phyloP scores from a whole-genome alignment of 2,329 filamentous ascomycete genomes.

The Penicillium concentricum region DNA sequence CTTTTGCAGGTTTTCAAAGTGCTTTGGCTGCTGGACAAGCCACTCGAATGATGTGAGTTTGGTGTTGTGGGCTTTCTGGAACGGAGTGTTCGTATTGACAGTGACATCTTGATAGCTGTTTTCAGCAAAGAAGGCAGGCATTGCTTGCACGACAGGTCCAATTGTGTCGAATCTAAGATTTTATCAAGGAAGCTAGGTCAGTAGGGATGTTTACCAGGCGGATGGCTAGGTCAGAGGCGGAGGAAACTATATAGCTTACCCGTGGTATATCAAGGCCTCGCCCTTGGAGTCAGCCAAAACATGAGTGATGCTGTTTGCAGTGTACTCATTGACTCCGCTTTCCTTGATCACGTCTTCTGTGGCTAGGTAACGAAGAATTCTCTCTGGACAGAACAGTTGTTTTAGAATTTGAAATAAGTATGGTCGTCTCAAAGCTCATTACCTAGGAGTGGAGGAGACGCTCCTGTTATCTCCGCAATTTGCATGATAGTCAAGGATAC shows the following conservation, averaged over 20 bases:
- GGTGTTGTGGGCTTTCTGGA: constrained; percentile 33
- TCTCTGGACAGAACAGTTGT: constrained; percentile 7
- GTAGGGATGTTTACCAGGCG: neutral
- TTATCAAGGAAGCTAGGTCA: neutral
- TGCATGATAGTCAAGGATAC: constrained; percentile 5
- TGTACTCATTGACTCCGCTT: constrained; percentile 13
- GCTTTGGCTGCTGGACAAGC: constrained; percentile 27
- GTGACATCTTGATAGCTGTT: constrained; percentile 30
- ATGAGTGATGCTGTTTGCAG: constrained; percentile 12
- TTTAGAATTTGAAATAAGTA: neutral
- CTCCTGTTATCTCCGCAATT: constrained; percentile 5
- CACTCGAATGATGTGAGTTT: constrained; percentile 29
- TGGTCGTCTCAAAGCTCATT: neutral
- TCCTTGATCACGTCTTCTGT: constrained; percentile 19
- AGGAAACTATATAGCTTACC: constrained; percentile 5
- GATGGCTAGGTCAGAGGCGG: neutral
- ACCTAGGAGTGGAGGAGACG: constrained; percentile 14
- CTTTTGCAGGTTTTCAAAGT: constrained; percentile 22
- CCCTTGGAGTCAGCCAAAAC: constrained; percentile 11
- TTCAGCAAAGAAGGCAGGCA: constrained; percentile 31
- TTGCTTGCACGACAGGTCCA: constrained; percentile 16
- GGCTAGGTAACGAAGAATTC: constrained; percentile 29
- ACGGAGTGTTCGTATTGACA: constrained; percentile 24
- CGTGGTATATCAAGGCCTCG: constrained; percentile 16
- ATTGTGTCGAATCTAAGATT: constrained; percentile 15